Evolutionary conservation across 495 filamentous ascomycete genomes (phyloP).

Genomic region (Podospora didyma): DNA sequence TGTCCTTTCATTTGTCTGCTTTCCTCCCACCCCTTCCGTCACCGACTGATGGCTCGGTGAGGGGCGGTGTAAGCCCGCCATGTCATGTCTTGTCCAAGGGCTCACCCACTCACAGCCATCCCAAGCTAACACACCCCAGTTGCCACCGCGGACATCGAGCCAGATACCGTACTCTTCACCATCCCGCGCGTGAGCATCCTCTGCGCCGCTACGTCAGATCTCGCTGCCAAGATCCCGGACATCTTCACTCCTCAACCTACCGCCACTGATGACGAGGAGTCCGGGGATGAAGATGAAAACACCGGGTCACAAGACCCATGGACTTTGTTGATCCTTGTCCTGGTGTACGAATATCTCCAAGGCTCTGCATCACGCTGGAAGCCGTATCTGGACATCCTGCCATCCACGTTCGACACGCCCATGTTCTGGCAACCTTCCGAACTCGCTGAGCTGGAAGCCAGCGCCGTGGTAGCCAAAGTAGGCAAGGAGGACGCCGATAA

Average conservation of each 20-base stretch:
- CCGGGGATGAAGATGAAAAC: constrained; percentile 21
- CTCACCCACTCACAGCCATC: too few species aligned
- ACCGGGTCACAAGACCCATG: constrained; percentile 35
- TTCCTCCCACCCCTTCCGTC: background rate
- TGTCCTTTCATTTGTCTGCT: background rate
- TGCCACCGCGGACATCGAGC: constrained; percentile 38
- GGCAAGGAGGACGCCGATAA: constrained; percentile 68
- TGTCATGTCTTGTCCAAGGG: too few species aligned
- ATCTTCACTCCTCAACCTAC: constrained; percentile 23
- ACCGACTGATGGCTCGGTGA: too few species aligned
- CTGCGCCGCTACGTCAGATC: constrained; percentile 37
- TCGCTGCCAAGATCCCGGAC: constrained; percentile 31
- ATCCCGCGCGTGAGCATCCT: constrained; percentile 43
- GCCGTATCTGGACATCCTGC: constrained; percentile 78
- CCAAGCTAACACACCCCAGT: constrained; percentile 25
- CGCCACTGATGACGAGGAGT: constrained; percentile 21
- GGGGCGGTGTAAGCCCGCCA: too few species aligned
- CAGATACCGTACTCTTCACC: constrained; percentile 44
- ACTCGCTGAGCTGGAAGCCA: constrained; percentile 69
- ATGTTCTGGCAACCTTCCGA: constrained; percentile 85
- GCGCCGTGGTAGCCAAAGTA: constrained; percentile 72
- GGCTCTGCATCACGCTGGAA: constrained; percentile 65
- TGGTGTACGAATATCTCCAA: constrained; percentile 71
- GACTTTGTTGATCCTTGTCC: constrained; percentile 64
- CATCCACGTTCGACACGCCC: constrained; percentile 73